Conservation (phyloP, 768 basidiomycete species). For the Leccinellum rugosiceps region DNA sequence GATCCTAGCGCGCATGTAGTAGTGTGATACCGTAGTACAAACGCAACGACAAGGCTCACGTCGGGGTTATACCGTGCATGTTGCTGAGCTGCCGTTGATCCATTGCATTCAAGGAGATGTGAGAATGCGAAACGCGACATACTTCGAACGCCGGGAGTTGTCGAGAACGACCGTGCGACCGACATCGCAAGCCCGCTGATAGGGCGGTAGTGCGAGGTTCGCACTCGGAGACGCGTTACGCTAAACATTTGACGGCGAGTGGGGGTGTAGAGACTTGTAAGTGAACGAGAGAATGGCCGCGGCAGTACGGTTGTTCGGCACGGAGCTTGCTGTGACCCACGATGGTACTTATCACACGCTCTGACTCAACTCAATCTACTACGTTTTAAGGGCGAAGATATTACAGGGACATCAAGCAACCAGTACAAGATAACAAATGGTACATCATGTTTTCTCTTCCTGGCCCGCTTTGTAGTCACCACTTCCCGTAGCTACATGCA, state of each 20-base stretch:
- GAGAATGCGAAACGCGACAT: slow-evolving; percentile 3
- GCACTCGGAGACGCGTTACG: background rate
- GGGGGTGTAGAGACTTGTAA: background rate
- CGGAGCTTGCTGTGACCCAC: slow-evolving; percentile 11
- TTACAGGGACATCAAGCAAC: background rate
- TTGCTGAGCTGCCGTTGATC: slow-evolving; percentile 14
- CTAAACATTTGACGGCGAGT: background rate
- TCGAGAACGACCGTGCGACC: slow-evolving; percentile 20
- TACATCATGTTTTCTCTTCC: background rate
- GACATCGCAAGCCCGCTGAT: slow-evolving; percentile 8
- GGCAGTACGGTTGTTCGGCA: slow-evolving; percentile 4
- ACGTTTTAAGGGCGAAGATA: background rate
- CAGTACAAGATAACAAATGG: background rate
- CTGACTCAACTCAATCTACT: background rate
- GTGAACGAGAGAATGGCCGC: background rate
- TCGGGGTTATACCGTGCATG: slow-evolving; percentile 19
- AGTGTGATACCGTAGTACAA: slow-evolving; percentile 4
- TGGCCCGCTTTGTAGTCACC: background rate
- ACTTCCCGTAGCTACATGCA: background rate
- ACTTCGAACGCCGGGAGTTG: slow-evolving; percentile 18
- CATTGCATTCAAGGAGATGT: background rate
- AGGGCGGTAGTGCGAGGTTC: slow-evolving; percentile 1
- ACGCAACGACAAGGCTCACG: slow-evolving; percentile 10
- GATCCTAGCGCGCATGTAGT: slow-evolving; percentile 55
- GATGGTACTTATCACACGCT: background rate